Evolutionary conservation across 257 asterid genomes (phyloP).

Genomic region (Cruciata laevipes): DNA sequence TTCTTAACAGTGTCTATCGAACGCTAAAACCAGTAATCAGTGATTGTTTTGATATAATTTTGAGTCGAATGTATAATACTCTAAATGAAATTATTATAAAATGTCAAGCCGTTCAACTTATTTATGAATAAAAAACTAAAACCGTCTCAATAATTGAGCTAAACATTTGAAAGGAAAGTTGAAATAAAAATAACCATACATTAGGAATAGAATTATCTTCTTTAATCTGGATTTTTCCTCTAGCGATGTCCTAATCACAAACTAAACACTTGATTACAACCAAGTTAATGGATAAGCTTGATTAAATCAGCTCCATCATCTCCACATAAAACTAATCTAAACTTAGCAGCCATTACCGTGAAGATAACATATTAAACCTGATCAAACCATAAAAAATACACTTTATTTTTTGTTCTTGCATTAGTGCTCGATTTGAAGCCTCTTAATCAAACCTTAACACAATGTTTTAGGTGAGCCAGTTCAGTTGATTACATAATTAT

Average conservation of each 20-base stretch:
- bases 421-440: constrained; percentile 12
- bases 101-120: not conserved
- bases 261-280: not conserved
- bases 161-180: not conserved
- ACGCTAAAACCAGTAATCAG: no score
- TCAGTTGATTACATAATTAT: not conserved
- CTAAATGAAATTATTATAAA: no score
- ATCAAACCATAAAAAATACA: constrained; percentile 7
- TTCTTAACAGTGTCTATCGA: no score
- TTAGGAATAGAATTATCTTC: not conserved
- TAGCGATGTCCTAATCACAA: constrained; percentile 8
- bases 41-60: no score
- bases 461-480: not conserved
- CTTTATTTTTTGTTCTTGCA: constrained; percentile 7
- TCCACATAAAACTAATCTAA: not conserved
- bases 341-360: not conserved
- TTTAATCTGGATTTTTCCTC: constrained; percentile 6
- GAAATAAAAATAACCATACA: not conserved
- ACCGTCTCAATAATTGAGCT: not conserved
- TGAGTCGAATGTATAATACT: no score
- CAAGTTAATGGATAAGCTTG: not conserved
- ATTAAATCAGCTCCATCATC: constrained; percentile 4
- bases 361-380: constrained; percentile 15
- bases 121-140: not conserved
- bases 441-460: constrained; percentile 15